Percentiles rank a stretch among this genome's conserved stretches.
Conservation (phyloP, 192 early-diverging fungal genomes). For the Backusella liffmaniae region DNA sequence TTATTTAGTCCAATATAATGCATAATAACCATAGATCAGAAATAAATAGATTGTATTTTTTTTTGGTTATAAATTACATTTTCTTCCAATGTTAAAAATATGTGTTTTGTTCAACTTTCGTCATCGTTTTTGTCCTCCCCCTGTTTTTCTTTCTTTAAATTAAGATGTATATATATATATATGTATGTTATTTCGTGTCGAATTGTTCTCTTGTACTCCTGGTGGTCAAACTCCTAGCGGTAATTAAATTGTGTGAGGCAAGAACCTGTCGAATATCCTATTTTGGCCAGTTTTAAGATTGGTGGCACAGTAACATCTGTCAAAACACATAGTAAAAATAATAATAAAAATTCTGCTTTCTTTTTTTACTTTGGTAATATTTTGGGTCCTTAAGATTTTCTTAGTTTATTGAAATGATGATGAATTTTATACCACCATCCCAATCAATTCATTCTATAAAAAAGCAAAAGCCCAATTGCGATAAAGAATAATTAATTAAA, state of each 20-base stretch:
- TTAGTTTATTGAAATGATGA: neutral
- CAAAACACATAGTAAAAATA: neutral
- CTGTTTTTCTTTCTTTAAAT: neutral
- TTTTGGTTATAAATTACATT: neutral
- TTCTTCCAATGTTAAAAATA: neutral
- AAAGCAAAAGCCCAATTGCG: neutral
- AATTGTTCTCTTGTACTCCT: neutral
- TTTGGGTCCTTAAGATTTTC: neutral
- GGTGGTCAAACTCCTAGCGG: neutral
- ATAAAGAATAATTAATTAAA: neutral
- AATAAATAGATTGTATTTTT: neutral
- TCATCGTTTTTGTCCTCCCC: neutral
- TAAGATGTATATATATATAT: neutral
- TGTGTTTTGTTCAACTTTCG: neutral
- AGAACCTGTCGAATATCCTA: neutral
- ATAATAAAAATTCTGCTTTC: neutral
- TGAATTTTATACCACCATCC: neutral
- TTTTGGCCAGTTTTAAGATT: conserved; percentile 1
- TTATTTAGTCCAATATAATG: neutral
- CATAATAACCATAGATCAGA: neutral
- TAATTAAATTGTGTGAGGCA: neutral
- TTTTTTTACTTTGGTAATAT: neutral
- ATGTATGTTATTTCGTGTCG: neutral
- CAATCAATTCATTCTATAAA: neutral
- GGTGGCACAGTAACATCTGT: conserved; percentile 1